A percentile compares a stretch with the other conserved stretches of the same genome.
Conservation (phyloP, 140 eudicot species). For the Senecio squalidus region DNA sequence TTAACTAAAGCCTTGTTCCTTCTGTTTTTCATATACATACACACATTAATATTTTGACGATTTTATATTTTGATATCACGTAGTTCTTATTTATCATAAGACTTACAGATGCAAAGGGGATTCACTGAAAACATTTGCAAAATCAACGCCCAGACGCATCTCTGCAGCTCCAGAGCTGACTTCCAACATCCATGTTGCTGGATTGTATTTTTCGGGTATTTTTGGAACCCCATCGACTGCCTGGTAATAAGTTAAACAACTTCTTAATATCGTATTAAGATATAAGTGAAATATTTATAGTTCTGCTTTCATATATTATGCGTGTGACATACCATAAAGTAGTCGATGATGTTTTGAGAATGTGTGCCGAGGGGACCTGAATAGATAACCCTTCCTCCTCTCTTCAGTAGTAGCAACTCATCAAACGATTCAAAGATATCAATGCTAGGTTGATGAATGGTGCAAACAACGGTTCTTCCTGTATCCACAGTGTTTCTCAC, state of each 20-base stretch:
- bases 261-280: neutral
- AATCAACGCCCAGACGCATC: slow-evolving; percentile 35
- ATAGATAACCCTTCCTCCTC: slow-evolving; percentile 87
- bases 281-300: neutral
- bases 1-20: slow-evolving; percentile 42
- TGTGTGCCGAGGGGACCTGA: slow-evolving; percentile 77
- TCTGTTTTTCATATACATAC: slow-evolving; percentile 20
- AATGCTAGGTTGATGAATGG: slow-evolving; percentile 88
- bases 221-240: slow-evolving; percentile 40
- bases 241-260: neutral
- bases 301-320: neutral
- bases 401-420: slow-evolving; percentile 80
- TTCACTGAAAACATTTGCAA: slow-evolving; percentile 25
- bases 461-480: slow-evolving; percentile 87
- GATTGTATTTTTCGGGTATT: slow-evolving; percentile 42
- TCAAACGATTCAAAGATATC: slow-evolving; percentile 84
- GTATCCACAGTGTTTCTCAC: slow-evolving; percentile 90
- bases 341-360: slow-evolving; percentile 63
- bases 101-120: slow-evolving; percentile 37
- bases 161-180: slow-evolving; percentile 41
- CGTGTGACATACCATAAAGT: slow-evolving; percentile 51
- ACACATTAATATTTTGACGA: neutral
- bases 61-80: neutral
- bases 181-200: slow-evolving; percentile 57
- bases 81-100: neutral